phyloP scores from a whole-genome alignment of 148 eudicot genomes.

The Rhododendron ferrugineum region DNA sequence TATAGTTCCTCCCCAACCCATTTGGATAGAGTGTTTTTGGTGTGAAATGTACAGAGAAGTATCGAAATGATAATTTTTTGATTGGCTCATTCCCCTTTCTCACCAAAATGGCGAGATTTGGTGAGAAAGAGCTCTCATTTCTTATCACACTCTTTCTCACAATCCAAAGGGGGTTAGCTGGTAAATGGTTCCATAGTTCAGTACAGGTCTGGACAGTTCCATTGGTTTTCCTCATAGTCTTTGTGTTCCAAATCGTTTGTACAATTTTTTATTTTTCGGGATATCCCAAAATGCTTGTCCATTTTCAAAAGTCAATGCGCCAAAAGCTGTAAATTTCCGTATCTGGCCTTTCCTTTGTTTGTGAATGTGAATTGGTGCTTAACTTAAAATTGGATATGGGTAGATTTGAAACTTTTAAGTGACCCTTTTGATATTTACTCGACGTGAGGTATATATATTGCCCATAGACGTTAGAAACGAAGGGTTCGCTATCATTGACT shows the following conservation, averaged over 20 bases:
- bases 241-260: neutral
- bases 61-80: neutral
- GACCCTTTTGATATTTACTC: neutral
- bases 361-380: neutral
- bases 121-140: neutral
- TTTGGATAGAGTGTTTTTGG: neutral
- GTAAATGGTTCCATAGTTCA: neutral
- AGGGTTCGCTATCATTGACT: neutral
- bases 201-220: neutral
- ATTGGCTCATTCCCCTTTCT: neutral
- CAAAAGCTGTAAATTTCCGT: neutral
- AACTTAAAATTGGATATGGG: neutral
- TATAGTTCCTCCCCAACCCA: neutral
- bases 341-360: neutral
- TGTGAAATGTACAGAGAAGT: neutral
- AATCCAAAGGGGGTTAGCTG: neutral
- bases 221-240: neutral
- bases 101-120: neutral
- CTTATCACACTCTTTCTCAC: neutral
- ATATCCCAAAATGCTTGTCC: neutral
- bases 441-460: neutral
- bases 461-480: neutral
- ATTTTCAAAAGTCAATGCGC: neutral
- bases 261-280: neutral
- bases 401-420: neutral